Base-by-base conservation (phyloP, 1,284 basidiomycete species). In the Cryptococcus neoformans region DNA sequence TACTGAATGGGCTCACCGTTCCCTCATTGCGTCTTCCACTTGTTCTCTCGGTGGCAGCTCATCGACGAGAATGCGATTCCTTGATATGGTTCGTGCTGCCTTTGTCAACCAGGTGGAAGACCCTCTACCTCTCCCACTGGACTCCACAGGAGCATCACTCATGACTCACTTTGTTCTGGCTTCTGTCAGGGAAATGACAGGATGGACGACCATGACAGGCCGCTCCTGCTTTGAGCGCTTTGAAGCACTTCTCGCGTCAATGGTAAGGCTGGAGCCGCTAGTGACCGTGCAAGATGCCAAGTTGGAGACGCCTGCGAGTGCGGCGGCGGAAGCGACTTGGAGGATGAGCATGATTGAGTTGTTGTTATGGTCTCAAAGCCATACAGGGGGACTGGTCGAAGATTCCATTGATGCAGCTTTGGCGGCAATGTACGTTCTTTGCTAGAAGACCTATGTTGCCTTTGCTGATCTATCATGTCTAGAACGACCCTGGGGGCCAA, bases 131-230 rank as follows among this genome's bases (percentile, higher is more conserved):
- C 46, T 64, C 21, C 28, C 28, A 28, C 28, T 28, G 2, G 62
- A 60, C 39, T 39, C 59, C 4, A 49, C 44, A n/a, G 59, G 63
- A 4, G 21, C 54, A 3, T 49, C 65, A 2, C 39, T 62, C 34
- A 56, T 71, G 39, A 57, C 66, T 6, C 55, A 64, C 34, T 72
- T 69, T 53, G 16, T 68, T 3, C 45, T 54, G 17, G 53, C 55
- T 34, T 62, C 63, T 39, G 58, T 69, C 7, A 49, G 69, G 16
- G 69, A 72, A 54, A 59, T 68, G 14, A 67, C 66, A 8, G 69
- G 69, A 2, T 72, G 67, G 66, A 62, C 65, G 11, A 66, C 69
- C 0, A 72, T 72, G 68, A 67, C 69, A 42, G 68, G 68, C 3
- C 50, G 60, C 16, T 44, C 67, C 16, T 64, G 63, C 48, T 59